These are phyloP conservation scores for Entophlyctis luteolus DNA, from an alignment of 192 early-diverging fungal species.

Conservation along the genomic window DNA sequence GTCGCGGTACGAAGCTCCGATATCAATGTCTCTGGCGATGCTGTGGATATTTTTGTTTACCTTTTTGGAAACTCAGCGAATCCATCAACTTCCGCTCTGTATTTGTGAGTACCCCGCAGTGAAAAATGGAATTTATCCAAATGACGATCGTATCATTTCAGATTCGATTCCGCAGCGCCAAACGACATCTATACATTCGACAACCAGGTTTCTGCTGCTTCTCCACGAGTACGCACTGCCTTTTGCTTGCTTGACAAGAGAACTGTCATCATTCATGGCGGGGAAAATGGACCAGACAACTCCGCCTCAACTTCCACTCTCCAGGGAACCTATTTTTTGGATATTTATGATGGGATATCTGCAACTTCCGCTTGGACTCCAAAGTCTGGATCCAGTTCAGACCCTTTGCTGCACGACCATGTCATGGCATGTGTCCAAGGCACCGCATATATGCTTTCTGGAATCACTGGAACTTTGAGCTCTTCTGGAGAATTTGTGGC, in stretches of 20 bases:
- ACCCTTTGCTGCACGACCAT: conserved; percentile 2
- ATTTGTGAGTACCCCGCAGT: conserved; percentile 6
- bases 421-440: conserved; percentile 7
- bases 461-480: background rate
- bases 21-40: background rate
- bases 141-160: background rate
- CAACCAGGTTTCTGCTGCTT: background rate
- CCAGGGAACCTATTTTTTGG: background rate
- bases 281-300: background rate
- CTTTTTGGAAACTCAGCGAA: conserved; percentile 4
- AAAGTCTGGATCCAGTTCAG: background rate
- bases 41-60: background rate
- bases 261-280: conserved; percentile 17
- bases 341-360: background rate
- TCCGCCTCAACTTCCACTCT: background rate
- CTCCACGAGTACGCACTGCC: background rate
- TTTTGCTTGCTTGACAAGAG: conserved; percentile 1
- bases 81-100: conserved; percentile 2
- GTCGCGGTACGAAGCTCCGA: background rate
- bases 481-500: background rate
- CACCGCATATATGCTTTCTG: conserved; percentile 7
- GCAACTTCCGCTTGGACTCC: background rate
- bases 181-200: background rate
- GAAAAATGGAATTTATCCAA: background rate
- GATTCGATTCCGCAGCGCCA: background rate